A percentile compares a stretch with the other conserved stretches of the same genome.
phyloP scores from a whole-genome alignment of 306 rosid species.

The Prunus fruticosa region DNA sequence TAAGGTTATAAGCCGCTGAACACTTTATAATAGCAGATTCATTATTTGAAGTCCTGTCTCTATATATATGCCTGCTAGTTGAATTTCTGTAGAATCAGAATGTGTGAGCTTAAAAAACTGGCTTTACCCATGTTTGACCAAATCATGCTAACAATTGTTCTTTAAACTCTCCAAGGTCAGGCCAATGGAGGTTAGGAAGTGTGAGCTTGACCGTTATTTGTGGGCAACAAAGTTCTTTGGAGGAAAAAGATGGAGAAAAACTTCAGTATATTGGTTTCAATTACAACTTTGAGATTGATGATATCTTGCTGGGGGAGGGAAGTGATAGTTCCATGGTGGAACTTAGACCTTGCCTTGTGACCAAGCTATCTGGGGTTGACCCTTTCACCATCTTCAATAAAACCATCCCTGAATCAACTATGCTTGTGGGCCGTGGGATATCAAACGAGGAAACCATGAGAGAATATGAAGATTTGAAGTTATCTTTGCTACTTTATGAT shows the following conservation, averaged over 20 bases:
- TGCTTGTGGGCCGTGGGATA: conserved; percentile 19
- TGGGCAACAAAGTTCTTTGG: conserved; percentile 27
- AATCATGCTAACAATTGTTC: conserved; percentile 29
- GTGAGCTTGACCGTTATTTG: conserved; percentile 48
- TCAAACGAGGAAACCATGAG: conserved; percentile 75
- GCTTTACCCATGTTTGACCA: not conserved
- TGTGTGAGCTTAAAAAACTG: not conserved
- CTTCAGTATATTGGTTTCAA: conserved; percentile 35
- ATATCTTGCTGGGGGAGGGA: conserved; percentile 76
- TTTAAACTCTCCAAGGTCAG: conserved; percentile 62
- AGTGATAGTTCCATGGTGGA: conserved; percentile 63
- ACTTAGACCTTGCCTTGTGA: conserved; percentile 55
- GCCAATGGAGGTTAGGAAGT: conserved; percentile 82
- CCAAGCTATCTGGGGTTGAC: conserved; percentile 47
- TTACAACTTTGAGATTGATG: conserved; percentile 55
- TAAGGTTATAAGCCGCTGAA: too few species aligned
- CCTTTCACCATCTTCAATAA: conserved; percentile 33
- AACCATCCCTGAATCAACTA: conserved; percentile 30
- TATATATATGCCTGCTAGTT: not conserved
- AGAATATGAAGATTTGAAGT: conserved; percentile 73
- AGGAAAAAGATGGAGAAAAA: conserved; percentile 31
- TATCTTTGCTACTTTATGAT: conserved; percentile 81
- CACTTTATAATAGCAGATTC: not conserved
- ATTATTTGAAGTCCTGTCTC: not conserved
- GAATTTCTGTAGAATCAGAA: not conserved